phyloP scores from a whole-genome alignment of 2,329 filamentous ascomycete genomes.

The Neonectria punicea region DNA sequence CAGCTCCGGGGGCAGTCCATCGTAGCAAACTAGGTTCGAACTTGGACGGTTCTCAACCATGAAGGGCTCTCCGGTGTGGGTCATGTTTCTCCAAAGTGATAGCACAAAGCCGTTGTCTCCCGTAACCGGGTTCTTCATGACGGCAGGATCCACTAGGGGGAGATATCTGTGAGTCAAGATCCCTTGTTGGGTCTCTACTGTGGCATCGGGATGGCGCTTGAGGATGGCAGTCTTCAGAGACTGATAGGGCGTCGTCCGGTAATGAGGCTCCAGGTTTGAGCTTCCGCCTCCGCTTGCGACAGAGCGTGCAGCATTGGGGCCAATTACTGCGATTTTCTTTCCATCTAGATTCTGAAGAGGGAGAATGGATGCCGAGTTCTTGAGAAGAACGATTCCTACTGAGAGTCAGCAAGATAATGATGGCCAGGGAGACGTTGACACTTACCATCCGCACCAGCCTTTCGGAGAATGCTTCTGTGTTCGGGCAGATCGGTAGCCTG shows the following conservation, averaged over 20 bases:
- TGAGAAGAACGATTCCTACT: slow-evolving; percentile 27
- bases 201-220: slow-evolving; percentile 15
- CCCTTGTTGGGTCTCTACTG: slow-evolving; percentile 12
- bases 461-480: slow-evolving; percentile 23
- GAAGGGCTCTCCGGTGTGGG: slow-evolving; percentile 23
- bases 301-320: slow-evolving; percentile 26
- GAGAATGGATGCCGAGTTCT: slow-evolving; percentile 19
- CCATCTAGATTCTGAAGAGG: slow-evolving; percentile 1
- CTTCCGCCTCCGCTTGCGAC: slow-evolving; percentile 28
- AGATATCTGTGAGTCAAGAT: slow-evolving; percentile 29
- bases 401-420: not conserved
- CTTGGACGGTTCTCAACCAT: slow-evolving; percentile 28
- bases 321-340: slow-evolving; percentile 17
- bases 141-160: slow-evolving; percentile 12
- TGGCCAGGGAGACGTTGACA: not conserved
- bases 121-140: slow-evolving; percentile 28
- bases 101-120: slow-evolving; percentile 20
- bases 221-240: slow-evolving; percentile 14
- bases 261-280: slow-evolving; percentile 27
- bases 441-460: slow-evolving; percentile 26
- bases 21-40: slow-evolving; percentile 32
- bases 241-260: slow-evolving; percentile 26
- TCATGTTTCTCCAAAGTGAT: slow-evolving; percentile 25
- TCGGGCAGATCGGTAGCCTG: slow-evolving; percentile 27
- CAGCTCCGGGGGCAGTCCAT: slow-evolving; percentile 27